Conservation (phyloP, 2,329 filamentous ascomycete species). For the Alternaria sp. region DNA sequence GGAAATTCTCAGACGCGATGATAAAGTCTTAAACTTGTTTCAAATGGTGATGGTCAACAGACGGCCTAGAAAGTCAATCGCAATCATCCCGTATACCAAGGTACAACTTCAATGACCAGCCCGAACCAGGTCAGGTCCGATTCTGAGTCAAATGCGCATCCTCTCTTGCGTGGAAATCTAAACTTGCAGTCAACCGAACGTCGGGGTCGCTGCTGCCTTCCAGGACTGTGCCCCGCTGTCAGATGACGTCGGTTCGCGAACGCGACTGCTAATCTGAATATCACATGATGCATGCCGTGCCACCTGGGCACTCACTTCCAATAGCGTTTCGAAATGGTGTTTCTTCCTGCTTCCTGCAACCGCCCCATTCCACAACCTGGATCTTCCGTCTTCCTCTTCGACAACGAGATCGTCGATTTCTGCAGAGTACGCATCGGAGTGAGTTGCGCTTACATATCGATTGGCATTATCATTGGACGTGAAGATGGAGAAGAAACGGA, state of each 20-base stretch:
- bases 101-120: not conserved
- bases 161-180: not conserved
- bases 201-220: not conserved
- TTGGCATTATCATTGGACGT: not conserved
- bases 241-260: not conserved
- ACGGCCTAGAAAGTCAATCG: not conserved
- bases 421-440: not conserved
- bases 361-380: not conserved
- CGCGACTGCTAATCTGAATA: not conserved
- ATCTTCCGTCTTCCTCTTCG: not conserved
- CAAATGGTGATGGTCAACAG: not conserved
- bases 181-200: not conserved
- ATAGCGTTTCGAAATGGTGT: not conserved
- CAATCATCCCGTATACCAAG: not conserved
- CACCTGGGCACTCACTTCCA: not conserved
- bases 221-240: not conserved
- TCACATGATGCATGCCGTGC: not conserved
- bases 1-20: not conserved
- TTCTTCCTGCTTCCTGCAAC: not conserved
- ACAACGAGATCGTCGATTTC: not conserved
- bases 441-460: not conserved
- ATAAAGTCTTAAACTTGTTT: not conserved
- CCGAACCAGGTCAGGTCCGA: not conserved
- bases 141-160: not conserved
- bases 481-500: not conserved